Evolutionary conservation across 1,284 basidiomycete genomes (phyloP).

Genomic region (Schizophyllum amplum): DNA sequence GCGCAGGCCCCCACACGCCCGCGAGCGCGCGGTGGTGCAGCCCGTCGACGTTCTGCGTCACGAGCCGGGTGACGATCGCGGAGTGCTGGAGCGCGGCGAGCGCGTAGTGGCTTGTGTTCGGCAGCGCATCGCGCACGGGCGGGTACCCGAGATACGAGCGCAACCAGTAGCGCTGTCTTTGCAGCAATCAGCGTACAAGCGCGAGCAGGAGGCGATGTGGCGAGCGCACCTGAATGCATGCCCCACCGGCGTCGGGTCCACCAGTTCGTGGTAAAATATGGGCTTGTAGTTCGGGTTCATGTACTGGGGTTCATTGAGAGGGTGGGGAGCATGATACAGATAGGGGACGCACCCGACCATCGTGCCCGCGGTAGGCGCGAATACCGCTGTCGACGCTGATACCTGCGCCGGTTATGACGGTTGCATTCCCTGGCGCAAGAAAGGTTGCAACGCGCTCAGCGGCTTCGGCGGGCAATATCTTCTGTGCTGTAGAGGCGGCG

Average conservation of each 20-base stretch:
- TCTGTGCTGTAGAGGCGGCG: slow-evolving; percentile 27
- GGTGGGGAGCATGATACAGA: slow-evolving; percentile 27
- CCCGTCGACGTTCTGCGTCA: slow-evolving; percentile 93
- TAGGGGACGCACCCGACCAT: slow-evolving; percentile 20
- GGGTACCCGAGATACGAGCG: slow-evolving; percentile 81
- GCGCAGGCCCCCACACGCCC: slow-evolving; percentile 24
- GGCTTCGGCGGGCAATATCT: slow-evolving; percentile 45
- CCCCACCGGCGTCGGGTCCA: slow-evolving; percentile 62
- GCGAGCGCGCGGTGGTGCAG: slow-evolving; percentile 72
- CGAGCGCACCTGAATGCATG: slow-evolving; percentile 48
- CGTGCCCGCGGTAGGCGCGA: slow-evolving; percentile 76
- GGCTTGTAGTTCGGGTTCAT: slow-evolving; percentile 90
- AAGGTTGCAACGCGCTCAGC: slow-evolving; percentile 61
- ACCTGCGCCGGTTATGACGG: slow-evolving; percentile 82
- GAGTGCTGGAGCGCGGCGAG: slow-evolving; percentile 76
- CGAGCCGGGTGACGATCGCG: slow-evolving; percentile 51
- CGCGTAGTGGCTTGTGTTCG: slow-evolving; percentile 84
- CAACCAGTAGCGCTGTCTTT: slow-evolving; percentile 79
- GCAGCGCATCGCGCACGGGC: slow-evolving; percentile 68
- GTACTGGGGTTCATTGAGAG: slow-evolving; percentile 37
- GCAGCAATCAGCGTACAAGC: neutral
- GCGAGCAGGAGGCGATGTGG: neutral
- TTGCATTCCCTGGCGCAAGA: slow-evolving; percentile 56
- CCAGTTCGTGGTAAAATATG: slow-evolving; percentile 76
- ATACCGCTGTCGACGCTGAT: slow-evolving; percentile 92